Evolutionary conservation across 495 filamentous ascomycete genomes (phyloP), one percentile per base, ranked within the genome.

Genomic region (Xylaria castorea): DNA sequence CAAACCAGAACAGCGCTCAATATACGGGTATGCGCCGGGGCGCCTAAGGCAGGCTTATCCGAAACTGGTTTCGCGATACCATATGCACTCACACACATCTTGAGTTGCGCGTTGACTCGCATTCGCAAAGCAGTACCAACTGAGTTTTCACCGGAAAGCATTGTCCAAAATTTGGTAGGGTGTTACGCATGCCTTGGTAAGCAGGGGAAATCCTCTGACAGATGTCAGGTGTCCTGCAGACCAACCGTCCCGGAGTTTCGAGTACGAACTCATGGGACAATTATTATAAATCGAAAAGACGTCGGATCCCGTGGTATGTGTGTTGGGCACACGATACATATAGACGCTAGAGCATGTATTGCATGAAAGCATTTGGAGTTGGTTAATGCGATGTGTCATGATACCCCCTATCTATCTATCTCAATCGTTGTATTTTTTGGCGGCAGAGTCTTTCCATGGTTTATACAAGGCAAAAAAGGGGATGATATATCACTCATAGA

Each of bases 341-440:
- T 27, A 55, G 38, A 66, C 16, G 40, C 22, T 51, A 34, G 61
- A 42, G 60, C 30, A 42, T 51, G 44, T 51, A 3, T 67, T 63
- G 71, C 61, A 71, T 71, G 34, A 51, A 64, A 55, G 57, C 38
- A 62, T 50, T 65, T 8, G 68, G 61, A 66, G 61, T 71, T 66
- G 68, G 65, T 67, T 55, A 25, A 55, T 55, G 48, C 65, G 48
- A 55, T 30, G 64, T 46, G 32, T 53, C 46, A 67, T 67, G 64
- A 67, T 67, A 51, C 44, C 64, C 64, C 27, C 2, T 38, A 36
- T 38, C 57, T 18, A 50, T 50, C 18, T 51, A 66, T 66, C 32
- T 40, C 46, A 11, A 20, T 66, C 46, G 22, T 46, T 46, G 46
- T 32, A 66, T 53, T 66, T 65, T n/a, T 25, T 38, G 44, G 64